Base-by-base conservation (phyloP, 2,329 filamentous ascomycete genomes). In the Fusarium musae region DNA sequence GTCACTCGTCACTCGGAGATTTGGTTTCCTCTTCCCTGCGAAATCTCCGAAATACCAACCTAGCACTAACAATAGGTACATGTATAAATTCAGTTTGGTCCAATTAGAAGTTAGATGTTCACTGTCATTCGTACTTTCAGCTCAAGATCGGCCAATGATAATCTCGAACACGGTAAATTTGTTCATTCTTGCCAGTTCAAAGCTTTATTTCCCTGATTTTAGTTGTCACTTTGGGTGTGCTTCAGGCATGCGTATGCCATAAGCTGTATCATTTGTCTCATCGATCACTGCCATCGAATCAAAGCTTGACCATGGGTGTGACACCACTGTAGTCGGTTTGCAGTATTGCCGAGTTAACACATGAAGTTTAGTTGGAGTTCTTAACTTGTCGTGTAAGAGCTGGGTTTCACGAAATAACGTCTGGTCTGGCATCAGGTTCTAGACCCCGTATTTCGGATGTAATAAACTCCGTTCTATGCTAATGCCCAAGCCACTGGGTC, bases 1-100 rank as follows among this genome's bases (percentile, higher is more conserved):
- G 59, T 76, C 65, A 69, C 65, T 49, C 50, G 34, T 53, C 34
- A 17, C 61, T 70, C 75, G 75, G 75, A 77, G 52, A 77, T 77
- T 77, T 77, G 75, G 60, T 50, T 59, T 65, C 50, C 69, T 75
- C 66, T 63, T 68, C 49, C 46, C 64, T 67, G 26, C 34, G 66
- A 76, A 77, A 77, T 76, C 64, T 65, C 70, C 69, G 67, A 69
- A 56, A 61, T 61, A 64, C 63, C 63, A 75, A 72, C 54, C 63
- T 68, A 61, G 56, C 59, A 58, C 70, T 75, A 73, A 66, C 57
- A 28, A 69, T 50, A 36, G 34, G 34, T 36, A 65, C 59, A 57
- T 70, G 60, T 65, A 74, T 68, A 59, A 60, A 49, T 30, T 58
- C 23, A 21, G 11, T 17, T 34, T 39, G 26, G n/a, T 23, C 75